Base-by-base conservation (phyloP, 768 basidiomycete genomes). In the Filobasidium wieringae region DNA sequence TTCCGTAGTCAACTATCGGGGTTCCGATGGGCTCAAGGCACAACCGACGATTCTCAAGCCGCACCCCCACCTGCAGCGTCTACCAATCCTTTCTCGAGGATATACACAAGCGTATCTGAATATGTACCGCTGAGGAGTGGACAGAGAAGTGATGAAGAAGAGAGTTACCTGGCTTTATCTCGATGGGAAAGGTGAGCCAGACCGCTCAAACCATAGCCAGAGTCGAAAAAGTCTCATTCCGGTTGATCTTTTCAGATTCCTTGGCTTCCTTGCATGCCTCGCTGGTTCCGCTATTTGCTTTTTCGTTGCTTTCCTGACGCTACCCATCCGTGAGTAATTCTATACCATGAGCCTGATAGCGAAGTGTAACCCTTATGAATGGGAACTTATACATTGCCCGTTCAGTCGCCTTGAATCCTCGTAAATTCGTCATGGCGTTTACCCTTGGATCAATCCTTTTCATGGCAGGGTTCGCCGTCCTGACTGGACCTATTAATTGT, bases 201-300 rank as follows among this genome's bases (percentile, higher is more conserved):
- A 24, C 22, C 58, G 33, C 24, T 24, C 43, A 17, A 12, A 7
- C 37, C 31, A 34, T 39, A 52, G 15, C 27, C 40, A 51, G 30
- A 43, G 29, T 17, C 37, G 32, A 19, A 4, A 19, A 57, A 55
- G 40, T 43, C 45, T 34, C 6, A 57, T 29, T 22, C 19, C 11
- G 26, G 39, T 32, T 36, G 9, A 37, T 51, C 26, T n/a, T 43
- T 40, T 52, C 57, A 92, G 90, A 64, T 77, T 99, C 61, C 76
- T 96, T 14, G 95, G 90, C 7, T 99, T 99, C 72, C 81, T 87
- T 41, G 86, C 81, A 30, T 96, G 91, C 70, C 77, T 93, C 45
- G 75, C 88, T 24, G 95, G 95, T 6, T 93, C 91, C 1, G 83
- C 83, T 17, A 87, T 90, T 2, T 99, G 95, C 76, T 95, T 96